A percentile compares a stretch with the other conserved stretches of the same genome.
Evolutionary conservation across 768 basidiomycete species (phyloP).

Genomic region (Gyrodon lividus): DNA sequence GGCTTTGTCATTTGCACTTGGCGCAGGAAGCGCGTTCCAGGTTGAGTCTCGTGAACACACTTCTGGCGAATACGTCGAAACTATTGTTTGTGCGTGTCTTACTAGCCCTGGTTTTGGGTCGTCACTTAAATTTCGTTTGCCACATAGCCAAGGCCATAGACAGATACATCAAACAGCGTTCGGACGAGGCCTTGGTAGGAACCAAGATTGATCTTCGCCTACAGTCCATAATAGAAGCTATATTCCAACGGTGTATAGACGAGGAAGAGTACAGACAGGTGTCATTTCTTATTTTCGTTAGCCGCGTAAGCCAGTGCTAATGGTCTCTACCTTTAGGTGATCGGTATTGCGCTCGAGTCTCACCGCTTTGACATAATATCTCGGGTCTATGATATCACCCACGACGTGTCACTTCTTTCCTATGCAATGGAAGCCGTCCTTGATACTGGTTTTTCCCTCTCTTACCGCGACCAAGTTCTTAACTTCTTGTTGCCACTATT

Average conservation of each 20-base stretch:
- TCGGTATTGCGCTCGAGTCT: constrained; percentile 94
- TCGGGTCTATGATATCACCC: constrained; percentile 67
- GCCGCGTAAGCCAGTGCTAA: constrained; percentile 8
- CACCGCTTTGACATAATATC: constrained; percentile 85
- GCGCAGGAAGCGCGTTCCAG: constrained; percentile 85
- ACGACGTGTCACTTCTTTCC: constrained; percentile 76
- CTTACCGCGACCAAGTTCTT: constrained; percentile 80
- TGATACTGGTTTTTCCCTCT: constrained; percentile 84
- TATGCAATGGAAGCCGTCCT: constrained; percentile 93
- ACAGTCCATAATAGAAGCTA: constrained; percentile 82
- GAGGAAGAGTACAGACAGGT: constrained; percentile 94
- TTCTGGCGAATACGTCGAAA: constrained; percentile 89
- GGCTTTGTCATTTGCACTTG: constrained; percentile 91
- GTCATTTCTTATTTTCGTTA: constrained; percentile 12
- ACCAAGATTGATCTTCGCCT: constrained; percentile 78
- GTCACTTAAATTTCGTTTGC: not conserved
- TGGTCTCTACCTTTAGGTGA: constrained; percentile 54
- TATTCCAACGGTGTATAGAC: constrained; percentile 80
- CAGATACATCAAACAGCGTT: constrained; percentile 75
- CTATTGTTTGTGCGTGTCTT: constrained; percentile 78
- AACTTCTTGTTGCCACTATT: constrained; percentile 84
- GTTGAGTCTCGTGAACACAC: constrained; percentile 60
- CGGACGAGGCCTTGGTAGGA: constrained; percentile 47
- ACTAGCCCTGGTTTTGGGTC: not conserved
- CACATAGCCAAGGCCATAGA: constrained; percentile 90